Conservation (phyloP, 176 grass and related monocot species). For the Ensete glaucum region DNA sequence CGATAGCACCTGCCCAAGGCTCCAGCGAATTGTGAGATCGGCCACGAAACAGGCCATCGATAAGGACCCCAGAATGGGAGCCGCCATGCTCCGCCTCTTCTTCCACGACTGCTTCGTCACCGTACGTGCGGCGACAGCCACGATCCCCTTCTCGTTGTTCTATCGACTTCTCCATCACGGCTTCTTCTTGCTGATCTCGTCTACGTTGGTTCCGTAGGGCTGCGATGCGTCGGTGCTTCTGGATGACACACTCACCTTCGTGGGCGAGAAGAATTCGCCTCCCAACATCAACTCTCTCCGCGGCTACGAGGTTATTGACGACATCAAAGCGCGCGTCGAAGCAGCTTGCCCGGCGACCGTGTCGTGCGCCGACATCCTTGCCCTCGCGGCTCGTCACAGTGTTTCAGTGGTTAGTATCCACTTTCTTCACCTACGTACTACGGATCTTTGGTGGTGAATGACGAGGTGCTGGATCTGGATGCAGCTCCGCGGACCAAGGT, state of each 20-base stretch:
- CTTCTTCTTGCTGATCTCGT: not conserved
- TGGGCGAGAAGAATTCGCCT: not conserved
- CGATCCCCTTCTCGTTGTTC: not conserved
- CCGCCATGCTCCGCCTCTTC: conserved; percentile 10
- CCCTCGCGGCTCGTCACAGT: not conserved
- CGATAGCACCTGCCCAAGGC: conserved; percentile 17
- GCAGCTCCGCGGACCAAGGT: not conserved
- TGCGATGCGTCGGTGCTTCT: conserved; percentile 5
- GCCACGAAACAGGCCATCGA: conserved; percentile 15
- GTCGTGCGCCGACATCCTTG: conserved; percentile 14
- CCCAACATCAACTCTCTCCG: not conserved
- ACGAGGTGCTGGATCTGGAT: not conserved
- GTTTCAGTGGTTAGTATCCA: not conserved
- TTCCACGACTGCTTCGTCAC: conserved; percentile 13
- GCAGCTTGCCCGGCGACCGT: conserved; percentile 10
- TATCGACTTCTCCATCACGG: not conserved
- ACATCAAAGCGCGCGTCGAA: not conserved
- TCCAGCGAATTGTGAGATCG: conserved; percentile 12
- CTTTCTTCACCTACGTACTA: too few relatives aligned
- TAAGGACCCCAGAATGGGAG: conserved; percentile 10
- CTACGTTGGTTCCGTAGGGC: not conserved
- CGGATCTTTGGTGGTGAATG: too few relatives aligned
- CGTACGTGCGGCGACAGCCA: conserved; percentile 31
- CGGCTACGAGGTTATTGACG: not conserved
- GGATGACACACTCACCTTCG: not conserved